Evolutionary conservation across 2,329 filamentous ascomycete species (phyloP).

Genomic region (Magnaporthiopsis rhizophila): DNA sequence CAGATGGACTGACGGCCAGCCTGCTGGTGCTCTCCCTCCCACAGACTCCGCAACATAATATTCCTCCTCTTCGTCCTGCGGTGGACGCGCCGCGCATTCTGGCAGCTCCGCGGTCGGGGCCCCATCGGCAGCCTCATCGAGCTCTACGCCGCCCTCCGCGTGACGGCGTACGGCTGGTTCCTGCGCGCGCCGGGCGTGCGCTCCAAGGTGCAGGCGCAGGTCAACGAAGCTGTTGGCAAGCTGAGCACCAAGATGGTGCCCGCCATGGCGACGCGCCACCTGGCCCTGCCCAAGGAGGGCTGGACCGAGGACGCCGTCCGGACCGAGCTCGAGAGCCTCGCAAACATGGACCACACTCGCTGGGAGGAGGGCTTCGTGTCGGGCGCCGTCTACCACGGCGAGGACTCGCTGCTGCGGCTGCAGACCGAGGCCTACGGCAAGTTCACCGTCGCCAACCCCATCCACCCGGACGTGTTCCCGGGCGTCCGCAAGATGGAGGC

Average conservation of each 20-base stretch:
- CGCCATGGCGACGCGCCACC: conserved; percentile 61
- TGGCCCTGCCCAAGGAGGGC: conserved; percentile 73
- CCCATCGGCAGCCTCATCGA: conserved; percentile 70
- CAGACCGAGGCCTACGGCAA: conserved; percentile 90
- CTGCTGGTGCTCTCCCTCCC: not conserved
- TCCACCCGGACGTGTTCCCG: conserved; percentile 97
- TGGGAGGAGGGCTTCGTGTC: conserved; percentile 97
- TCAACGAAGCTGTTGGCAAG: conserved; percentile 71
- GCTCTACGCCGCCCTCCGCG: conserved; percentile 62
- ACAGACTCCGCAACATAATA: conserved; percentile 74
- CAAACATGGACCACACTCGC: conserved; percentile 82
- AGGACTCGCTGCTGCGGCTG: conserved; percentile 68
- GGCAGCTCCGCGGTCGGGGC: conserved; percentile 84
- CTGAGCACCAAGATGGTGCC: conserved; percentile 79
- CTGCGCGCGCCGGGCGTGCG: conserved; percentile 80
- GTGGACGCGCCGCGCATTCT: conserved; percentile 70
- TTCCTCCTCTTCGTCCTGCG: conserved; percentile 84
- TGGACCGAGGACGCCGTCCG: conserved; percentile 72
- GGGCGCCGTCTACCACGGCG: conserved; percentile 93
- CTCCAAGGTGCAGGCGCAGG: conserved; percentile 74
- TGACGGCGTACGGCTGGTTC: conserved; percentile 76
- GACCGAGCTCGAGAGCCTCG: conserved; percentile 70
- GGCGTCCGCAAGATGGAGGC: conserved; percentile 99
- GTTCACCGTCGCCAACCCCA: conserved; percentile 93
- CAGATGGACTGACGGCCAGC: not conserved